phyloP scores from a whole-genome alignment of 1,284 basidiomycete species.

The Moesziomyces parantarcticus region DNA sequence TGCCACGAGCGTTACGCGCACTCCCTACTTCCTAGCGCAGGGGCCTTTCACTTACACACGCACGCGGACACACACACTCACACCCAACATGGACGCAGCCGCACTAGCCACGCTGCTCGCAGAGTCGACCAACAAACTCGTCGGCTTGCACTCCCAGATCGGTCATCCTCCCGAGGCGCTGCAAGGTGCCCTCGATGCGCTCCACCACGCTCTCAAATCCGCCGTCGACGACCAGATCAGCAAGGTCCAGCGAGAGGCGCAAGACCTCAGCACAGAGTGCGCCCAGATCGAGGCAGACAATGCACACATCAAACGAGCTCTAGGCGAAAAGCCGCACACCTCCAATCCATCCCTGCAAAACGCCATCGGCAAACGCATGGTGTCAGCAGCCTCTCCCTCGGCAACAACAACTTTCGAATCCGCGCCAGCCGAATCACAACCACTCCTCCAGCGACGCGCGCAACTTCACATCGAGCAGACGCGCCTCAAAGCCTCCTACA shows the following conservation, averaged over 20 bases:
- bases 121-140: constrained; percentile 53
- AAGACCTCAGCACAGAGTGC: constrained; percentile 46
- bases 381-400: constrained; percentile 32
- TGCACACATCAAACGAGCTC: constrained; percentile 20
- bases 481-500: constrained; percentile 36
- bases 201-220: constrained; percentile 57
- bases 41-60: too few species aligned
- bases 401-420: constrained; percentile 6
- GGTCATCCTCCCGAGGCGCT: constrained; percentile 58
- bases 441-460: constrained; percentile 46
- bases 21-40: too few species aligned
- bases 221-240: constrained; percentile 62
- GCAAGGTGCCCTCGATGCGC: constrained; percentile 51
- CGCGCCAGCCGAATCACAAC: constrained; percentile 10
- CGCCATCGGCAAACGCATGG: constrained; percentile 44
- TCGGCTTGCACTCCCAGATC: constrained; percentile 54
- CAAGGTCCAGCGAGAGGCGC: constrained; percentile 52
- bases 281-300: constrained; percentile 31
- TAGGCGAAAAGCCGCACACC: constrained; percentile 33
- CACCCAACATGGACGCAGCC: constrained; percentile 59
- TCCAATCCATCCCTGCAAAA: constrained; percentile 39
- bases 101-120: constrained; percentile 56
- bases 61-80: too few species aligned
- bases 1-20: too few species aligned
- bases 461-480: constrained; percentile 36